Conservation (phyloP, 148 eudicot genomes). For the Chenopodium suecicum region DNA sequence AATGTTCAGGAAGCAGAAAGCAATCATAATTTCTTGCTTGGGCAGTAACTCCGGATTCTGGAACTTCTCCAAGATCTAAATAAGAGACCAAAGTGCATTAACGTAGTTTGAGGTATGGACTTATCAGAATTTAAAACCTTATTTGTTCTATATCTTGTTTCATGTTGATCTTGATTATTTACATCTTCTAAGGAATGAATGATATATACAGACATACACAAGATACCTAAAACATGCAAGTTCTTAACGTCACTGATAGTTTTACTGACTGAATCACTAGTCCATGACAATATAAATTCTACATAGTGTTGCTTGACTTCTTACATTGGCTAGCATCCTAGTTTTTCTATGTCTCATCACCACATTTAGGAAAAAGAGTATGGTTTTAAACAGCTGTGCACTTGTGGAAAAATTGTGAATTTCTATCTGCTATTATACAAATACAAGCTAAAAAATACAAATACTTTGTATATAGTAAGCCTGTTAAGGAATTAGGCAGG, state of each 20-base stretch:
- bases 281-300: neutral
- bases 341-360: neutral
- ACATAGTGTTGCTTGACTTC: neutral
- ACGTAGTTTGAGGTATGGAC: constrained; percentile 13
- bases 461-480: neutral
- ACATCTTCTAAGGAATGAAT: neutral
- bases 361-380: too few relatives aligned
- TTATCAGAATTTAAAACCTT: neutral
- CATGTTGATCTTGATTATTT: neutral
- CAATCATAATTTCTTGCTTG: neutral
- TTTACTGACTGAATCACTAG: neutral
- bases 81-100: neutral
- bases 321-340: neutral
- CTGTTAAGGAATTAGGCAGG: neutral
- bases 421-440: too few relatives aligned
- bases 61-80: neutral
- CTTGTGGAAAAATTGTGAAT: too few relatives aligned
- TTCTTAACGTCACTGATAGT: neutral
- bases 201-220: neutral
- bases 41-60: neutral
- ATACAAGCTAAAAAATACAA: too few relatives aligned
- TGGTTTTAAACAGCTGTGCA: too few relatives aligned
- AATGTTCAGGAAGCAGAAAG: neutral
- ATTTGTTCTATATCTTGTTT: neutral
- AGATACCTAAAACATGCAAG: neutral